Conservation (phyloP, 495 filamentous ascomycete species). For the Neurospora sublineolata region DNA sequence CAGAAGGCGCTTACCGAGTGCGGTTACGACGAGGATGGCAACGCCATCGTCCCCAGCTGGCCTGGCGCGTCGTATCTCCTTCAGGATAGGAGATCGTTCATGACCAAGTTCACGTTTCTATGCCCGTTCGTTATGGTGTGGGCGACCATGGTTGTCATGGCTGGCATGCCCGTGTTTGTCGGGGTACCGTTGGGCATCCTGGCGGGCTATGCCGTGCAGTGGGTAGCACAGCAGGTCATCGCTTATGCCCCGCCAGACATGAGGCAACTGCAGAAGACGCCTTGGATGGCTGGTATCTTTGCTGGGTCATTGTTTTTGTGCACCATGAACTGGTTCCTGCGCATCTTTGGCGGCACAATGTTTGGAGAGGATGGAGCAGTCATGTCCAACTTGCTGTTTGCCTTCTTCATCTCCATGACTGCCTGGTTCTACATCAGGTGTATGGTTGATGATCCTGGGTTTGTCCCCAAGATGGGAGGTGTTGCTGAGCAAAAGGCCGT, state of each 20-base stretch:
- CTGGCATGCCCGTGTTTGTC: constrained; percentile 59
- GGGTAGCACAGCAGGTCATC: constrained; percentile 61
- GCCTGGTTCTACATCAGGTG: constrained; percentile 75
- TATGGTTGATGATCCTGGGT: constrained; percentile 85
- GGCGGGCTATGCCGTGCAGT: constrained; percentile 63
- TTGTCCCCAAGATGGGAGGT: constrained; percentile 83
- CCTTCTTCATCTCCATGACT: constrained; percentile 49
- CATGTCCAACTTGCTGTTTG: constrained; percentile 66
- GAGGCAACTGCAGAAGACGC: constrained; percentile 78
- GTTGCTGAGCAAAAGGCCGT: constrained; percentile 76
- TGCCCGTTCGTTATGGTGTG: constrained; percentile 74
- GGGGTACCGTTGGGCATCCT: constrained; percentile 59
- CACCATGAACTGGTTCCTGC: constrained; percentile 60
- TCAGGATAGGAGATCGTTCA: constrained; percentile 60
- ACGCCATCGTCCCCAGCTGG: constrained; percentile 48
- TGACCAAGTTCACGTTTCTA: constrained; percentile 82
- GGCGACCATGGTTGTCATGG: constrained; percentile 56
- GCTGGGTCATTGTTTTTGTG: constrained; percentile 76
- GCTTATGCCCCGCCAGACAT: constrained; percentile 75
- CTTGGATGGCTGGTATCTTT: constrained; percentile 88
- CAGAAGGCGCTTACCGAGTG: constrained; percentile 72
- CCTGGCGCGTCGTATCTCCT: constrained; percentile 45
- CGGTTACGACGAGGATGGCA: constrained; percentile 72
- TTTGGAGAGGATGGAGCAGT: constrained; percentile 37
- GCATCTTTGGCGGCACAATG: constrained; percentile 56